A percentile compares a stretch with the other conserved stretches of the same genome.
phyloP scores from a whole-genome alignment of 352 stramenopile genomes.

The Phytophthora pluvialis region DNA sequence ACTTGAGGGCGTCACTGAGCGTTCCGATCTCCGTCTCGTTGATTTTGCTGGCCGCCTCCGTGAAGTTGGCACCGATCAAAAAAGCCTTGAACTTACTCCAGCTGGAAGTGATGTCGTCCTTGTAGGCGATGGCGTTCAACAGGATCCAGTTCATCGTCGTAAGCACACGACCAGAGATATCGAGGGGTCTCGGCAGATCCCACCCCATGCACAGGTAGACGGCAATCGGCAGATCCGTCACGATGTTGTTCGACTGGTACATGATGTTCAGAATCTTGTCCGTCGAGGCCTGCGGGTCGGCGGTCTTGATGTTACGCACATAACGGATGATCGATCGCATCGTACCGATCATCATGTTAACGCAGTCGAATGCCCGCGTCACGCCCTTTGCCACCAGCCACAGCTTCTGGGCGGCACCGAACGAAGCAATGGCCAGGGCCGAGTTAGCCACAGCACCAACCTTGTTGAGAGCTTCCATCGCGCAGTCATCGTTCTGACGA shows the following conservation, averaged over 20 bases:
- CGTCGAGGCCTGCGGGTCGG: conserved; percentile 47
- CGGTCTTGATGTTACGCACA: conserved; percentile 35
- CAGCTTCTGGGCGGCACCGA: conserved; percentile 40
- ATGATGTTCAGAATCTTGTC: conserved; percentile 61
- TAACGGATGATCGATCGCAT: conserved; percentile 42
- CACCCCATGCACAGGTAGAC: conserved; percentile 53
- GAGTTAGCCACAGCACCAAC: conserved; percentile 37
- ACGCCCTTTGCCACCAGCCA: conserved; percentile 40
- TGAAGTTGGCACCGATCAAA: conserved; percentile 35
- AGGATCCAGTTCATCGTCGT: conserved; percentile 47
- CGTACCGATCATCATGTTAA: conserved; percentile 48
- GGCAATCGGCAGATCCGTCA: conserved; percentile 63
- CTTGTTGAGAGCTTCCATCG: conserved; percentile 43
- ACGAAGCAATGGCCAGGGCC: conserved; percentile 36
- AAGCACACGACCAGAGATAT: conserved; percentile 40
- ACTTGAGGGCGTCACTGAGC: conserved; percentile 45
- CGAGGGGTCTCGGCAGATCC: conserved; percentile 23
- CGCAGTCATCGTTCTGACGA: conserved; percentile 63
- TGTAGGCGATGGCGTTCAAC: conserved; percentile 46
- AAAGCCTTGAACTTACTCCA: conserved; percentile 44
- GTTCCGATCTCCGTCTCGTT: conserved; percentile 38
- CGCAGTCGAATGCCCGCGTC: conserved; percentile 46
- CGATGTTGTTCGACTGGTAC: conserved; percentile 61
- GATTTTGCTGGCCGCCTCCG: conserved; percentile 37
- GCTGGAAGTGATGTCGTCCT: conserved; percentile 40